Evolutionary conservation across 495 filamentous ascomycete species (phyloP).

Genomic region (Clohesyomyces aquaticus): DNA sequence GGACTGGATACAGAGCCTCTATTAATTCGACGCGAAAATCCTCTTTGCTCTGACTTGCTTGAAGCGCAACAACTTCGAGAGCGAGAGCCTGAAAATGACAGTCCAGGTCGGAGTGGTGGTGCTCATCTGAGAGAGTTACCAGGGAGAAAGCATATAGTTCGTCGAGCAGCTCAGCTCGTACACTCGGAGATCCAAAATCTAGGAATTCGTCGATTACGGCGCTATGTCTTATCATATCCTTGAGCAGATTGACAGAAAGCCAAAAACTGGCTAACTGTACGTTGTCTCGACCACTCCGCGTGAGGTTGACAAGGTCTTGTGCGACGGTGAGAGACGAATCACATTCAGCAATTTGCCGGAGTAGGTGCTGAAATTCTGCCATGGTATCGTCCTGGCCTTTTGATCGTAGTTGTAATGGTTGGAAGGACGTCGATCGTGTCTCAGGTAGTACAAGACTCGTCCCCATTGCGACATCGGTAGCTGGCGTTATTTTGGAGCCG

Average conservation of each 20-base stretch:
- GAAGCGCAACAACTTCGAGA: conserved; percentile 47
- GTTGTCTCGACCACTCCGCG: conserved; percentile 32
- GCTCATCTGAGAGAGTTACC: conserved; percentile 58
- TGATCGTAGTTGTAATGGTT: conserved; percentile 33
- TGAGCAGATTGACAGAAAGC: conserved; percentile 75
- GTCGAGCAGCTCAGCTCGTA: conserved; percentile 63
- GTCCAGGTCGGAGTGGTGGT: conserved; percentile 58
- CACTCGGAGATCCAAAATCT: conserved; percentile 49
- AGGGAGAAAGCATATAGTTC: conserved; percentile 82
- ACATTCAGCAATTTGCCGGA: conserved; percentile 34
- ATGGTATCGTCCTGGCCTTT: conserved; percentile 44
- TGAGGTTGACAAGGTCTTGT: conserved; percentile 38
- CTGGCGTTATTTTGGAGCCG: conserved; percentile 25
- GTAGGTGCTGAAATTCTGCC: conserved; percentile 36
- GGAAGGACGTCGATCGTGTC: conserved; percentile 33
- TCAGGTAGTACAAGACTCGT: conserved; percentile 4
- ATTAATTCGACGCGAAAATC: conserved; percentile 85
- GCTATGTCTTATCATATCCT: conserved; percentile 44
- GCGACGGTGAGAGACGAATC: conserved; percentile 31
- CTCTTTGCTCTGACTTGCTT: conserved; percentile 48
- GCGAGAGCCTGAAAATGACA: conserved; percentile 60
- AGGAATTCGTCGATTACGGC: conserved; percentile 71
- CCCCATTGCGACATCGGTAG: conserved; percentile 7
- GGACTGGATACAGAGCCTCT: conserved; percentile 86
- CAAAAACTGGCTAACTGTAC: conserved; percentile 70